Evolutionary conservation across 2,329 filamentous ascomycete genomes (phyloP).

Genomic region (Thyridium curvatum): DNA sequence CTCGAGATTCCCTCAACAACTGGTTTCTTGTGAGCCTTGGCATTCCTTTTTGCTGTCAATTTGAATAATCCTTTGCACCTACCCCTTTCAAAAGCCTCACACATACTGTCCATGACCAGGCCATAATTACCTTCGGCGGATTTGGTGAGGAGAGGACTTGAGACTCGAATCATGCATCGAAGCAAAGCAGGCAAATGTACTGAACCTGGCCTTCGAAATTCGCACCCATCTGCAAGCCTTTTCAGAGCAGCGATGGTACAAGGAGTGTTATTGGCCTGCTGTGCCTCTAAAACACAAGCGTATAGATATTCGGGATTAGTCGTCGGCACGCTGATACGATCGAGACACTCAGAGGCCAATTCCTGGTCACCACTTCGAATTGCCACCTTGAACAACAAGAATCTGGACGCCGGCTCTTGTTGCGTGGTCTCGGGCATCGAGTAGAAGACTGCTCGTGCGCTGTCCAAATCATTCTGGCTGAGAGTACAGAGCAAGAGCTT

Average conservation of each 20-base stretch:
- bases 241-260: slow-evolving; percentile 55
- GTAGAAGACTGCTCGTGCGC: slow-evolving; percentile 48
- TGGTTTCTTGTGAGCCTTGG: slow-evolving; percentile 19
- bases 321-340: slow-evolving; percentile 45
- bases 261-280: slow-evolving; percentile 53
- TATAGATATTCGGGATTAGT: slow-evolving; percentile 63
- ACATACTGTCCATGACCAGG: slow-evolving; percentile 40
- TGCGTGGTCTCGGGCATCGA: slow-evolving; percentile 52
- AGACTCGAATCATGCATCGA: slow-evolving; percentile 50
- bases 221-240: slow-evolving; percentile 50
- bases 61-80: slow-evolving; percentile 4
- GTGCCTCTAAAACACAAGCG: slow-evolving; percentile 73
- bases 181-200: slow-evolving; percentile 59
- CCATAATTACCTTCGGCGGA: slow-evolving; percentile 8
- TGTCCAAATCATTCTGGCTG: slow-evolving; percentile 45
- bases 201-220: slow-evolving; percentile 36
- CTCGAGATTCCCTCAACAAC: slow-evolving; percentile 34
- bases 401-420: slow-evolving; percentile 60
- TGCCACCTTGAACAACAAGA: slow-evolving; percentile 69
- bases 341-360: slow-evolving; percentile 57
- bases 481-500: slow-evolving; percentile 69
- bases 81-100: slow-evolving; percentile 42
- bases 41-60: slow-evolving; percentile 1
- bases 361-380: slow-evolving; percentile 52
- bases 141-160: too few species aligned